Evolutionary conservation across 352 stramenopile species (phyloP).

Genomic region (Globisporangium spiculum): DNA sequence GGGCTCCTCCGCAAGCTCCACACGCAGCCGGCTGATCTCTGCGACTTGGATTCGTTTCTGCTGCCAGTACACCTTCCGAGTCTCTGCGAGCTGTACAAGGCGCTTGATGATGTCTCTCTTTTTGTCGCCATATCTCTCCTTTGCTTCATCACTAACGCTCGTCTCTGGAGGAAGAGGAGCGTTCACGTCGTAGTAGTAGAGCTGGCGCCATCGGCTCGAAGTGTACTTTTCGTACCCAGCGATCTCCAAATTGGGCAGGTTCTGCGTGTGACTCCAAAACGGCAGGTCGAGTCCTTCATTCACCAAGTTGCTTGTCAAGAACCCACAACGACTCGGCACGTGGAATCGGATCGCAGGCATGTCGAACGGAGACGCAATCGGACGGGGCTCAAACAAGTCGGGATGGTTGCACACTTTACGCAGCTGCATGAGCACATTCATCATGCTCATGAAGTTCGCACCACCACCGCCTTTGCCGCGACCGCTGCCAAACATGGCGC

Average conservation of each 20-base stretch:
- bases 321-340: conserved; percentile 38
- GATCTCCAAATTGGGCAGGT: conserved; percentile 49
- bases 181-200: conserved; percentile 51
- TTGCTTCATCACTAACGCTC: conserved; percentile 14
- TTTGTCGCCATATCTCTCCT: conserved; percentile 25
- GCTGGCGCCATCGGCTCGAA: conserved; percentile 29
- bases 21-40: conserved; percentile 24
- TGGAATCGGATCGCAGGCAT: conserved; percentile 37
- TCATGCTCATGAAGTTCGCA: conserved; percentile 96
- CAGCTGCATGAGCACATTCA: conserved; percentile 99
- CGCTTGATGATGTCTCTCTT: conserved; percentile 41
- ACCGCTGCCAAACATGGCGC: conserved; percentile 86
- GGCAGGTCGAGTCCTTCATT: conserved; percentile 30
- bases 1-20: conserved; percentile 39
- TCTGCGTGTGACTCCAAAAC: conserved; percentile 33
- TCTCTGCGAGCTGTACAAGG: conserved; percentile 29
- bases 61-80: conserved; percentile 34
- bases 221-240: conserved; percentile 24
- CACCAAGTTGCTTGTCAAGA: conserved; percentile 41
- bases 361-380: conserved; percentile 95
- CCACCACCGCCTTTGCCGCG: conserved; percentile 83
- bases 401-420: conserved; percentile 98
- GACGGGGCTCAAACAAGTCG: conserved; percentile 97
- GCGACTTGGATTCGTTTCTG: conserved; percentile 31
- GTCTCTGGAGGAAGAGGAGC: conserved; percentile 28